phyloP scores from a whole-genome alignment of 2,329 filamentous ascomycete species.

The Penicillium verrucosum region DNA sequence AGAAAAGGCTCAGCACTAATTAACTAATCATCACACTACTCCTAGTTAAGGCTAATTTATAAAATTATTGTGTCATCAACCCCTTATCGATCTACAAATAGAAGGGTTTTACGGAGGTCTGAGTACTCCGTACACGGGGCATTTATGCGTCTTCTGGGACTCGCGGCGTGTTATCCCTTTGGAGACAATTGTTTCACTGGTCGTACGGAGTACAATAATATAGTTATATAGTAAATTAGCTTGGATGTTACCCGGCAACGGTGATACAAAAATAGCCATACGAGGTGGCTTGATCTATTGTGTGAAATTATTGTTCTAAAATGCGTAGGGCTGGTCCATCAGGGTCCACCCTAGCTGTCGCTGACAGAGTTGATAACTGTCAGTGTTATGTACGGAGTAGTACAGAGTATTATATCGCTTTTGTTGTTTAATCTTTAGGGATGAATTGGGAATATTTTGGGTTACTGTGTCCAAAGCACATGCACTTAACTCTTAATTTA shows the following conservation, averaged over 20 bases:
- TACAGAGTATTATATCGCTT: not conserved
- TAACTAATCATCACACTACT: not conserved
- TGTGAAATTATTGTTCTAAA: slow-evolving; percentile 3
- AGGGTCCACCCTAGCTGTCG: slow-evolving; percentile 3
- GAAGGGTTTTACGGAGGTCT: not conserved
- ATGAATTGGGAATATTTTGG: not conserved
- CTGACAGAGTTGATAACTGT: not conserved
- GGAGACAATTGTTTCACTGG: not conserved
- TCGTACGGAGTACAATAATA: not conserved
- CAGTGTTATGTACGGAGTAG: not conserved
- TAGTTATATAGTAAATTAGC: not conserved
- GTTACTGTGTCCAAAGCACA: not conserved
- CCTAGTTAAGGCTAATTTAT: not conserved
- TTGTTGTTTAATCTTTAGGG: not conserved
- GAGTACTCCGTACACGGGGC: not conserved
- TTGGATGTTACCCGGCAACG: not conserved
- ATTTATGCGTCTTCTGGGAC: not conserved
- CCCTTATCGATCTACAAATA: not conserved
- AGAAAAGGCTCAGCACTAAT: not conserved
- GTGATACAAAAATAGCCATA: slow-evolving; percentile 3
- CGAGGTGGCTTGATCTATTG: slow-evolving; percentile 10
- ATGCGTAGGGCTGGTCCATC: slow-evolving; percentile 9
- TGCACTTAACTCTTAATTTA: not conserved
- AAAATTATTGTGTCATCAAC: not conserved
- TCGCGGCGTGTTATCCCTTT: not conserved